Percentiles rank a stretch among this genome's conserved stretches.
Conservation (phyloP, 2,329 filamentous ascomycete species). For the Colletotrichum sp. region DNA sequence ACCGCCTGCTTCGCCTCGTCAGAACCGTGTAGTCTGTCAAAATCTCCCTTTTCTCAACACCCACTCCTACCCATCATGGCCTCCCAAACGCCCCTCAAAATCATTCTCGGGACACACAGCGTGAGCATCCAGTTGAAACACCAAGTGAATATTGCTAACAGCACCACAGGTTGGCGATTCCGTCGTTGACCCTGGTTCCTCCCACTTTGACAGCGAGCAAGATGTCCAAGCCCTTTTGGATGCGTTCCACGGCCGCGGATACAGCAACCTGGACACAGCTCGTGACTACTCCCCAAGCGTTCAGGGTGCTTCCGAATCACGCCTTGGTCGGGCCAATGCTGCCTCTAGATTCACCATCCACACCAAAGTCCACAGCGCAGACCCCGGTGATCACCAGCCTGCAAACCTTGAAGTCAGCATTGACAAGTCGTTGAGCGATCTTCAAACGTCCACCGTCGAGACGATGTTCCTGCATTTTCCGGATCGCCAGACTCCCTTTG, state of each 20-base stretch:
- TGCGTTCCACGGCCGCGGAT: neutral
- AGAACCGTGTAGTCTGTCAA: neutral
- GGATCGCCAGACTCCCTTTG: neutral
- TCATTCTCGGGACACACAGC: neutral
- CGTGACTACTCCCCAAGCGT: neutral
- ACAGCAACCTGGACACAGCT: neutral
- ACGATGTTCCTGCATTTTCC: neutral
- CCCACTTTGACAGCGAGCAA: neutral
- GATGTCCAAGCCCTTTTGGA: neutral
- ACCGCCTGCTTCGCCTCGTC: neutral
- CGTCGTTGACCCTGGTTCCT: neutral
- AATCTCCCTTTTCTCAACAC: too few relatives aligned
- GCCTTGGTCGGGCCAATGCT: neutral
- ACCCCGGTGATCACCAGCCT: neutral
- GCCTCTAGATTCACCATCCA: neutral
- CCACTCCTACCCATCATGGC: neutral
- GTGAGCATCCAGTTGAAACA: neutral
- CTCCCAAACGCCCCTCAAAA: neutral
- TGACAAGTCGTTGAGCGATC: neutral
- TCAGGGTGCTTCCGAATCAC: neutral
- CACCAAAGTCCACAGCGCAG: neutral
- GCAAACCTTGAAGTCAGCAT: neutral
- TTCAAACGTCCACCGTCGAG: neutral
- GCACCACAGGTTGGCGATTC: neutral
- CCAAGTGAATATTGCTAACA: neutral